Evolutionary conservation across 371 early-diverging fungal species (phyloP).

Genomic region (Encephalitozoon hellem): DNA sequence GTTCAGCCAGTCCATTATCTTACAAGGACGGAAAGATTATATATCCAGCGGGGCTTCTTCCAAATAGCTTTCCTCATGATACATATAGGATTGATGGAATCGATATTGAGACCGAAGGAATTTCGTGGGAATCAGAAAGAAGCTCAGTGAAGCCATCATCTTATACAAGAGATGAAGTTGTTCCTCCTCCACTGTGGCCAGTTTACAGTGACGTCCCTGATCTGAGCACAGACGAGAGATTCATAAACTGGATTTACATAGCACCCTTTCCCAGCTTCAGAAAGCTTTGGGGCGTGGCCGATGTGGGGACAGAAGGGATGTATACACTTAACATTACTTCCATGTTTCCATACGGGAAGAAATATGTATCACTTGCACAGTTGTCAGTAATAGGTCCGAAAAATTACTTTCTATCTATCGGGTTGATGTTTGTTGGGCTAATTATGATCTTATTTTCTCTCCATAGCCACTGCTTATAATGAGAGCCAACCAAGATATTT

Average conservation of each 20-base stretch:
- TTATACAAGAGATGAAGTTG: constrained; percentile 62
- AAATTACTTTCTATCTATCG: constrained; percentile 41
- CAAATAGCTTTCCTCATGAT: constrained; percentile 87
- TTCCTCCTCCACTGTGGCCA: constrained; percentile 58
- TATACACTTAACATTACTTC: constrained; percentile 46
- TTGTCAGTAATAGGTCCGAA: constrained; percentile 30
- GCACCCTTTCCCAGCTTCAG: constrained; percentile 86
- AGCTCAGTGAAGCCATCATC: constrained; percentile 35
- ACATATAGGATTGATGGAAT: constrained; percentile 51
- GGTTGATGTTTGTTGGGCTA: constrained; percentile 37
- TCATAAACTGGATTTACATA: constrained; percentile 96
- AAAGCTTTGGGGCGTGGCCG: constrained; percentile 72
- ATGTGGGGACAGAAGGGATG: constrained; percentile 24
- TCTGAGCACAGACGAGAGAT: constrained; percentile 69
- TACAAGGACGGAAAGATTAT: constrained; percentile 59
- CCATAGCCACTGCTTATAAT: background rate
- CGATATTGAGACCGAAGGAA: constrained; percentile 65
- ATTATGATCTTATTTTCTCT: constrained; percentile 7
- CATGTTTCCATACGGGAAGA: constrained; percentile 23
- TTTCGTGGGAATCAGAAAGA: constrained; percentile 77
- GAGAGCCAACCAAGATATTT: background rate
- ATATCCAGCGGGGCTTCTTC: constrained; percentile 94
- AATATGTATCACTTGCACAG: constrained; percentile 26
- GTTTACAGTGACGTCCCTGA: constrained; percentile 64
- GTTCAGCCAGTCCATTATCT: constrained; percentile 63